phyloP scores from a whole-genome alignment of 306 rosid species.

The Pyrus communis region DNA sequence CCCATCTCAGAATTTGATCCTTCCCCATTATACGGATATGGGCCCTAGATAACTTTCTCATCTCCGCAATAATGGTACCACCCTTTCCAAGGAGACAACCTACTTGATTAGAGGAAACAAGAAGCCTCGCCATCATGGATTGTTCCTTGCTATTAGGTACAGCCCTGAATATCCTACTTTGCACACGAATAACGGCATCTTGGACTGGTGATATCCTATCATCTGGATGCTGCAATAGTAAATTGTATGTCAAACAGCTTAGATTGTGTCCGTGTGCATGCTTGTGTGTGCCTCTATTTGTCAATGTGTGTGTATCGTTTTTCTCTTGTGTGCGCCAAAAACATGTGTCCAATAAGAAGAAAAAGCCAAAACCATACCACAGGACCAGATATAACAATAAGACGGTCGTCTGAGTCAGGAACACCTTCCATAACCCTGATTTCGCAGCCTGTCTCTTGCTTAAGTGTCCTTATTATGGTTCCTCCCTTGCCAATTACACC shows the following conservation, averaged over 20 bases:
- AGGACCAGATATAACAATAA: conserved; percentile 69
- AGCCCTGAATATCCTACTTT: conserved; percentile 65
- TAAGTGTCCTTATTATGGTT: conserved; percentile 46
- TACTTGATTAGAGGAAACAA: conserved; percentile 76
- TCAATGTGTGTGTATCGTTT: background rate
- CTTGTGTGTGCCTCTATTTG: background rate
- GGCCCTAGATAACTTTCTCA: conserved; percentile 88
- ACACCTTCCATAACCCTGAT: conserved; percentile 66
- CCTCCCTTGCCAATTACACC: conserved; percentile 93
- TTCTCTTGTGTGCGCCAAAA: background rate
- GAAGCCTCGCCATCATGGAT: conserved; percentile 61
- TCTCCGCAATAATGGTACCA: conserved; percentile 83
- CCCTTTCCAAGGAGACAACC: conserved; percentile 98
- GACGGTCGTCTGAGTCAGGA: conserved; percentile 61
- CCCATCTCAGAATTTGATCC: conserved; percentile 83
- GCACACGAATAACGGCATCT: conserved; percentile 92
- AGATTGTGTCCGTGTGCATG: background rate
- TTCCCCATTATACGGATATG: conserved; percentile 80
- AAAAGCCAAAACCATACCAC: conserved; percentile 49
- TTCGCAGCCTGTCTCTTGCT: conserved; percentile 84
- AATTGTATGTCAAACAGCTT: conserved; percentile 20
- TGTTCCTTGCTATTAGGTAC: conserved; percentile 63
- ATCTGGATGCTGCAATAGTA: conserved; percentile 76
- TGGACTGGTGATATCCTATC: conserved; percentile 90
- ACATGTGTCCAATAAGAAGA: background rate